phyloP scores from a whole-genome alignment of 179 eudicot species.

The Nepenthes alata region DNA sequence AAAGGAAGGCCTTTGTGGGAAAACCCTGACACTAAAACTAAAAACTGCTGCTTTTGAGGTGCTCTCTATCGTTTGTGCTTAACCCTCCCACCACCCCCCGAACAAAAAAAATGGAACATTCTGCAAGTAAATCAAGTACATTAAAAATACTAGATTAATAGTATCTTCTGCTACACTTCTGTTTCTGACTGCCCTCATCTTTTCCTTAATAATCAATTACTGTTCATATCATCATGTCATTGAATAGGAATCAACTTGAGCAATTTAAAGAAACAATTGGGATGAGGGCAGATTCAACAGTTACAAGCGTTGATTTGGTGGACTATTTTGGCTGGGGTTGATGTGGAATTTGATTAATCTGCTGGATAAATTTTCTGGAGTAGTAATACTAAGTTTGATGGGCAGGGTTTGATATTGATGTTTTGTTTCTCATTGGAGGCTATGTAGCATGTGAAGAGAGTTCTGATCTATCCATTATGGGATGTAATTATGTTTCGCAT shows the following conservation, averaged over 20 bases:
- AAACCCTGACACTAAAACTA: conserved; percentile 73
- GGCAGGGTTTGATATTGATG: no score
- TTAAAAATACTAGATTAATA: not conserved
- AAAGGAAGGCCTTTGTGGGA: conserved; percentile 69
- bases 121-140: not conserved
- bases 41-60: conserved; percentile 94
- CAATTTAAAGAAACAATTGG: not conserved
- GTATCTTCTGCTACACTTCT: not conserved
- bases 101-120: not conserved
- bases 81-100: not conserved
- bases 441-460: no score
- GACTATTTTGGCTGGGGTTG: no score
- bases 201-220: not conserved
- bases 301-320: no score
- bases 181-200: not conserved
- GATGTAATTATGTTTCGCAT: no score
- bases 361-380: no score
- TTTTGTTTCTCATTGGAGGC: no score
- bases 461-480: no score
- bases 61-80: conserved; percentile 13
- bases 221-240: not conserved
- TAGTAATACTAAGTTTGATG: no score
- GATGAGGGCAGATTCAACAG: not conserved
- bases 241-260: not conserved
- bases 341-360: no score